Evolutionary conservation across 225 moss, liverwort and hornwort genomes (phyloP).

Genomic region (Polytrichum formosum): DNA sequence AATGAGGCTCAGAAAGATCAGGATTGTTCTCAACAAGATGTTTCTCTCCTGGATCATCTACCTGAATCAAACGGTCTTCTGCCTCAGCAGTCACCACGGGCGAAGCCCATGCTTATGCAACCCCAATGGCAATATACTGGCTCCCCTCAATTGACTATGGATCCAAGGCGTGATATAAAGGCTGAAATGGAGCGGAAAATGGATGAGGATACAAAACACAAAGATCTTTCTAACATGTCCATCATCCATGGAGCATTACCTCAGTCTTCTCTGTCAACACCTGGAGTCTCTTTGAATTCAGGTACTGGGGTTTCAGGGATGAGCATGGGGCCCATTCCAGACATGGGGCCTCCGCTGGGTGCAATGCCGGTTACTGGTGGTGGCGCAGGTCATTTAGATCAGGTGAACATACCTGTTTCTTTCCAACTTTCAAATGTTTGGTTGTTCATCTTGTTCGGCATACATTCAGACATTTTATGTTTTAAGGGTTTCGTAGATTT

Average conservation of each 20-base stretch:
- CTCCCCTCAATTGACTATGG: conserved; percentile 11
- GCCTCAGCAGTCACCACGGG: conserved; percentile 10
- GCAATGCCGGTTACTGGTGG: conserved; percentile 70
- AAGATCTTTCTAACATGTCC: conserved; percentile 15
- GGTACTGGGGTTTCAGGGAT: conserved; percentile 38
- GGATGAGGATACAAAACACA: conserved; percentile 21
- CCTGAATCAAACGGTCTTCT: background rate
- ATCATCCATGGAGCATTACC: conserved; percentile 26
- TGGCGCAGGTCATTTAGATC: conserved; percentile 64
- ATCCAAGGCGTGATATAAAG: conserved; percentile 22
- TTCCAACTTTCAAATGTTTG: too few relatives aligned
- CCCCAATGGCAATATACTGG: conserved; percentile 14
- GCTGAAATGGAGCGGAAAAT: conserved; percentile 21
- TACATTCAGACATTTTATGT: too few relatives aligned
- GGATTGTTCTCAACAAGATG: conserved; percentile 52
- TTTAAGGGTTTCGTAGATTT: too few relatives aligned
- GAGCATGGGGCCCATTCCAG: conserved; percentile 36
- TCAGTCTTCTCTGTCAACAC: conserved; percentile 37
- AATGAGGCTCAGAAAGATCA: conserved; percentile 55
- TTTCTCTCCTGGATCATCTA: conserved; percentile 18
- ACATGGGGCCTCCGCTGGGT: conserved; percentile 51
- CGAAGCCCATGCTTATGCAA: conserved; percentile 14
- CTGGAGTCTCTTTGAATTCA: conserved; percentile 33
- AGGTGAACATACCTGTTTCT: conserved; percentile 25
- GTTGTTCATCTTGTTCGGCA: too few relatives aligned